These are phyloP conservation scores for Eucalyptus guilfoylei DNA, from an alignment of 345 rosid species.

Conservation along the genomic window DNA sequence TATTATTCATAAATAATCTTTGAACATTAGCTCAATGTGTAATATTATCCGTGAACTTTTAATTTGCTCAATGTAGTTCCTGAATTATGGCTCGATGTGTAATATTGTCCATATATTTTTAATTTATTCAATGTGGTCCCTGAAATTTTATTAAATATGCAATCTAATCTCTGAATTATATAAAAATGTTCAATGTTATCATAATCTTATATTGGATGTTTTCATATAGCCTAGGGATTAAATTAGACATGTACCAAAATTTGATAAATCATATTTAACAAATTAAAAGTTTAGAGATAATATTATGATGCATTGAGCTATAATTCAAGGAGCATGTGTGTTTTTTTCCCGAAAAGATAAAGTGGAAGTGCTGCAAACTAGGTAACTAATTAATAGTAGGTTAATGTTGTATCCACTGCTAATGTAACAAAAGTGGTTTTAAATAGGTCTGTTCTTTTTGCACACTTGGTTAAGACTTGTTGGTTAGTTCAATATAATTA, in stretches of 20 bases:
- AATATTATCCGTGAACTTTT: too few species aligned
- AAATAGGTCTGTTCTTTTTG: not conserved
- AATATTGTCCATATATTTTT: too few species aligned
- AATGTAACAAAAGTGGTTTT: not conserved
- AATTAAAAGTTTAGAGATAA: too few species aligned
- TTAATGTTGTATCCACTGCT: not conserved
- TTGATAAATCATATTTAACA: rapidly evolving
- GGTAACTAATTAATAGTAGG: not conserved
- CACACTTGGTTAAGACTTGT: too few species aligned
- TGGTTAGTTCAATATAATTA: not conserved
- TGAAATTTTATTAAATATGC: rapidly evolving
- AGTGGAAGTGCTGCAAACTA: not conserved
- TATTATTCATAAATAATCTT: not conserved
- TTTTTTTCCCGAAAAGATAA: too few species aligned
- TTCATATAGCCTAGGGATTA: too few species aligned
- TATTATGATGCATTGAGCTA: too few species aligned
- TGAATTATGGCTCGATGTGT: rapidly evolving
- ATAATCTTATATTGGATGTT: too few species aligned
- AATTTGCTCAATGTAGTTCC: too few species aligned
- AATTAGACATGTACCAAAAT: not conserved
- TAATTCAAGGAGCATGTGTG: not conserved
- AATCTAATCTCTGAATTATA: not conserved
- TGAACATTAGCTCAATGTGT: not conserved
- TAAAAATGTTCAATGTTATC: not conserved
- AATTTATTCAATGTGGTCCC: rapidly evolving